phyloP scores from a whole-genome alignment of 2,329 filamentous ascomycete genomes.

The Massarina eburnea region DNA sequence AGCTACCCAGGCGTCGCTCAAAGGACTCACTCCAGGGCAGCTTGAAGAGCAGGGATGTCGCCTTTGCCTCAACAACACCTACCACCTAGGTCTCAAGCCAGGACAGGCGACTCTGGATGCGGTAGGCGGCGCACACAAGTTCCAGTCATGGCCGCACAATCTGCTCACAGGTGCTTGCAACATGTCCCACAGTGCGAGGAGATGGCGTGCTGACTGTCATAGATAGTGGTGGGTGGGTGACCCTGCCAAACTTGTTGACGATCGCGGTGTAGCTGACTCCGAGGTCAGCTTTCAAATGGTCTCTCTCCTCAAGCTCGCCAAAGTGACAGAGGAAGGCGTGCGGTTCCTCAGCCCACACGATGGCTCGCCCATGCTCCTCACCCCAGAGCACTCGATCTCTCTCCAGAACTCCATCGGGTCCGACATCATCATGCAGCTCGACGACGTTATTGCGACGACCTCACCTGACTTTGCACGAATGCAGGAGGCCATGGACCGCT shows the following conservation, averaged over 20 bases:
- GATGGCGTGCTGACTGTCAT: conserved; percentile 25
- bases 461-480: conserved; percentile 87
- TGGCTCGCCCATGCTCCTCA: conserved; percentile 92
- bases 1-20: conserved; percentile 92
- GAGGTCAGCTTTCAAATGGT: conserved; percentile 92
- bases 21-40: conserved; percentile 90
- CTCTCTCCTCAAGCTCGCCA: conserved; percentile 87
- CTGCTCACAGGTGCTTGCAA: conserved; percentile 68
- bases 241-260: conserved; percentile 13
- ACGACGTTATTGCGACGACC: conserved; percentile 96
- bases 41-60: conserved; percentile 86
- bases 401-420: conserved; percentile 97
- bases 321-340: conserved; percentile 93
- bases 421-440: conserved; percentile 99
- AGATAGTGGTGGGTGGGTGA: conserved; percentile 51
- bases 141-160: conserved; percentile 95
- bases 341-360: conserved; percentile 96
- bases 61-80: conserved; percentile 96
- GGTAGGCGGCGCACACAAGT: conserved; percentile 87
- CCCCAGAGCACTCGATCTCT: conserved; percentile 93
- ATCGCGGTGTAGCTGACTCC: conserved; percentile 29
- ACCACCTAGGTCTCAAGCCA: conserved; percentile 92
- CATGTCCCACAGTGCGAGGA: not conserved
- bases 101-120: conserved; percentile 86
- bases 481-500: conserved; percentile 91